A percentile compares a stretch with the other conserved stretches of the same genome.
Evolutionary conservation across 2,329 filamentous ascomycete genomes (phyloP).

Genomic region (Talaromyces sp.): DNA sequence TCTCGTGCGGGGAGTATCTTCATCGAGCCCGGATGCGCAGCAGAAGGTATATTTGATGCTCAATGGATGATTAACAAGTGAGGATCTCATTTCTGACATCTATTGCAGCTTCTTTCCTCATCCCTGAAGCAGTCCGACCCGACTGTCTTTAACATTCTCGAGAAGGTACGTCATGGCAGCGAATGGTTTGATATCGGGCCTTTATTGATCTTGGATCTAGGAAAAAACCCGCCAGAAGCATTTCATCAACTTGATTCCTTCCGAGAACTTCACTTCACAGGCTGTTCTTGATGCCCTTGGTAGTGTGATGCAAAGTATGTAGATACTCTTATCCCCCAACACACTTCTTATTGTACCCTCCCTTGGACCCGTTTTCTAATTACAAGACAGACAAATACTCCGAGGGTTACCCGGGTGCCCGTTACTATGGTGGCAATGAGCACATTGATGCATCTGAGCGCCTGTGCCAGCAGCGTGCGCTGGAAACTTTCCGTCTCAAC

Average conservation of each 20-base stretch:
- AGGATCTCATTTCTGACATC: slow-evolving; percentile 10
- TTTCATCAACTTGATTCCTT: slow-evolving; percentile 96
- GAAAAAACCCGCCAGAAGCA: slow-evolving; percentile 97
- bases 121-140: slow-evolving; percentile 84
- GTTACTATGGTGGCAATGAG: slow-evolving; percentile 97
- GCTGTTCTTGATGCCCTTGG: slow-evolving; percentile 88
- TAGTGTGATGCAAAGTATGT: slow-evolving; percentile 87
- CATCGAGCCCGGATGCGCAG: slow-evolving; percentile 44
- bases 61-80: slow-evolving; percentile 1
- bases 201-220: slow-evolving; percentile 50
- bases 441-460: slow-evolving; percentile 90
- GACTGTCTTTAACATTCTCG: slow-evolving; percentile 82
- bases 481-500: slow-evolving; percentile 83
- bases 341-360: background rate
- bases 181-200: slow-evolving; percentile 9
- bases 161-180: slow-evolving; percentile 66
- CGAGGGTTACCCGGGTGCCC: slow-evolving; percentile 92
- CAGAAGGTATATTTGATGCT: slow-evolving; percentile 38
- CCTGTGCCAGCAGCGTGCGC: slow-evolving; percentile 84
- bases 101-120: slow-evolving; percentile 71
- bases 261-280: slow-evolving; percentile 93
- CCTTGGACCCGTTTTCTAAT: slow-evolving; percentile 28
- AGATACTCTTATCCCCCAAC: slow-evolving; percentile 31
- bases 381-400: slow-evolving; percentile 82
- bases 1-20: slow-evolving; percentile 43